Conservation (phyloP, 306 rosid genomes). For the Potentilla sterilis region DNA sequence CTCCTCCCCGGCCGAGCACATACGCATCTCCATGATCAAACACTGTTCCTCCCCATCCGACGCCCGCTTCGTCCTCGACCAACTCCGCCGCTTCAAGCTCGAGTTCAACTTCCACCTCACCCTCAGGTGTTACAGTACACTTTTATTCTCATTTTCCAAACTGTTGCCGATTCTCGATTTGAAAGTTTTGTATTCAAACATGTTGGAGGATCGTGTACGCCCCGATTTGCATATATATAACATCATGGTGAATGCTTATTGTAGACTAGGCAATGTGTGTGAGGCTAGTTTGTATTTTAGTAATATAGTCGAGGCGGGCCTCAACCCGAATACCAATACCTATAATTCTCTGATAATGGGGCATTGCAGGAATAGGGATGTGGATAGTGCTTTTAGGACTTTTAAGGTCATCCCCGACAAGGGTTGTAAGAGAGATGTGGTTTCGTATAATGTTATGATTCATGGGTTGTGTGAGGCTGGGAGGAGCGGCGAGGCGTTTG, state of each 20-base stretch:
- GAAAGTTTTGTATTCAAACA: constrained; percentile 46
- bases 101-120: constrained; percentile 44
- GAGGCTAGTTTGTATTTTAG: constrained; percentile 45
- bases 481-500: constrained; percentile 45
- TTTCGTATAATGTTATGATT: constrained; percentile 53
- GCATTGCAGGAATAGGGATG: constrained; percentile 53
- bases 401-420: constrained; percentile 50
- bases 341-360: constrained; percentile 79
- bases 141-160: constrained; percentile 48
- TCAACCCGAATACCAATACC: constrained; percentile 56
- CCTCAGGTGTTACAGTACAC: constrained; percentile 59
- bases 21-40: too few species aligned
- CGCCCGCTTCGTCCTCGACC: constrained; percentile 40
- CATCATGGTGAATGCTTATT: constrained; percentile 63
- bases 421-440: constrained; percentile 60
- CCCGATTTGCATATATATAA: constrained; percentile 62
- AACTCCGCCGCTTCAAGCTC: constrained; percentile 44
- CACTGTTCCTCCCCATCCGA: constrained; percentile 38
- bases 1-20: too few species aligned
- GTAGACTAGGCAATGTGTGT: constrained; percentile 63
- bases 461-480: constrained; percentile 69
- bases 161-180: constrained; percentile 35
- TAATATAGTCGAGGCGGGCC: constrained; percentile 49
- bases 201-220: constrained; percentile 43
- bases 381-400: constrained; percentile 46